Evolutionary conservation across 2,329 filamentous ascomycete genomes (phyloP).

Genomic region (Huntiella savannae): DNA sequence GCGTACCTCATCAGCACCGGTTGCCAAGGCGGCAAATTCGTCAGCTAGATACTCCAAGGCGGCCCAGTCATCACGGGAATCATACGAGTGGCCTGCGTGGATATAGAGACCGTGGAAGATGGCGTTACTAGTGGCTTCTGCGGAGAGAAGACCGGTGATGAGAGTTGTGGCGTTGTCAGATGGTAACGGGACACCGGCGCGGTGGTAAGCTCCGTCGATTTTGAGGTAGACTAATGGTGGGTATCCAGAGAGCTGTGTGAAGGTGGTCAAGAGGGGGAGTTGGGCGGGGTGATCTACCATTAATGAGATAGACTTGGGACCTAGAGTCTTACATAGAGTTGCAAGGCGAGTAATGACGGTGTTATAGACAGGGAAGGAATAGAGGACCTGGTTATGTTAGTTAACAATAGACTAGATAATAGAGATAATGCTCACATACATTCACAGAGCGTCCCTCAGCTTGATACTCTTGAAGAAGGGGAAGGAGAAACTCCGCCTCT

Average conservation of each 20-base stretch:
- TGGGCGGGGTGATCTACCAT: constrained; percentile 53
- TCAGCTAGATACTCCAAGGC: constrained; percentile 38
- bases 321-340: constrained; percentile 33
- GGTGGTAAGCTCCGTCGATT: constrained; percentile 53
- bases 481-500: constrained; percentile 49
- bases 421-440: constrained; percentile 21
- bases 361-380: constrained; percentile 49
- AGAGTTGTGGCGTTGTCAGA: constrained; percentile 27
- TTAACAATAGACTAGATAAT: not conserved
- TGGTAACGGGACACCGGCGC: constrained; percentile 43
- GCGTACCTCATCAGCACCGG: not conserved
- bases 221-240: constrained; percentile 47
- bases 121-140: constrained; percentile 21
- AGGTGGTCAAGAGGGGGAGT: constrained; percentile 27
- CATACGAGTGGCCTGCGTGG: constrained; percentile 57
- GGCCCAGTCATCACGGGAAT: constrained; percentile 29
- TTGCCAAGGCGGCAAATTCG: constrained; percentile 32
- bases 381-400: constrained; percentile 33
- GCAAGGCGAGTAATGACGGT: constrained; percentile 42
- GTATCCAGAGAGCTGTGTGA: constrained; percentile 24
- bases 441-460: constrained; percentile 35
- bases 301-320: constrained; percentile 36
- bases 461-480: constrained; percentile 39
- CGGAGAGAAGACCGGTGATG: constrained; percentile 25
- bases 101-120: constrained; percentile 48